Evolutionary conservation across 1,284 basidiomycete genomes (phyloP).

Genomic region (Irpex lacteus): DNA sequence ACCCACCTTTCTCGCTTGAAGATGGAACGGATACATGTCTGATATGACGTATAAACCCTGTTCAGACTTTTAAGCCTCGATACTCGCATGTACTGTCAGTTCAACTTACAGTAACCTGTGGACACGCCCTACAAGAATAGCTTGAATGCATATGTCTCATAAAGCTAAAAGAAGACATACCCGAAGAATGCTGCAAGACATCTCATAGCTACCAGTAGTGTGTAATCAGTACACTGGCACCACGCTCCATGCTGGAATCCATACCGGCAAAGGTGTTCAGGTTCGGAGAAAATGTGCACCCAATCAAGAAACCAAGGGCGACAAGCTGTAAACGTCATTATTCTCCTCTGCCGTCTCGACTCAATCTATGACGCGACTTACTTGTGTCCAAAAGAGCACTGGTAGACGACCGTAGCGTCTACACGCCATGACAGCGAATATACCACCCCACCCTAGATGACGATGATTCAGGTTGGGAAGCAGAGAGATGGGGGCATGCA

Average conservation of each 20-base stretch:
- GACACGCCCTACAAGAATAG: constrained; percentile 45
- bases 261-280: constrained; percentile 51
- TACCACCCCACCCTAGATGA: constrained; percentile 51
- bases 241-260: constrained; percentile 1
- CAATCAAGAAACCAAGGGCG: constrained; percentile 46
- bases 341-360: too few relatives aligned
- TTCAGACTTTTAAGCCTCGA: background rate
- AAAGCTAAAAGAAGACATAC: constrained; percentile 32
- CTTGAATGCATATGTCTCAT: background rate
- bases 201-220: constrained; percentile 40
- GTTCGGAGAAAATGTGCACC: constrained; percentile 51
- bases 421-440: constrained; percentile 58
- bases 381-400: constrained; percentile 63
- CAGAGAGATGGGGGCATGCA: too few relatives aligned
- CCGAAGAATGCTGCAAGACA: constrained; percentile 67
- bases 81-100: background rate
- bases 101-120: constrained; percentile 60
- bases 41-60: constrained; percentile 67
- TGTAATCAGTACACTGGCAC: background rate
- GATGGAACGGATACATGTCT: constrained; percentile 73
- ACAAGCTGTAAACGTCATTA: constrained; percentile 19
- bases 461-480: too few relatives aligned
- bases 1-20: constrained; percentile 65
- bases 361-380: too few relatives aligned
- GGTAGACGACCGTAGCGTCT: constrained; percentile 59